These are phyloP conservation scores for Fusarium siculi DNA, from an alignment of 2,329 filamentous ascomycete genomes.

Conservation along the genomic window DNA sequence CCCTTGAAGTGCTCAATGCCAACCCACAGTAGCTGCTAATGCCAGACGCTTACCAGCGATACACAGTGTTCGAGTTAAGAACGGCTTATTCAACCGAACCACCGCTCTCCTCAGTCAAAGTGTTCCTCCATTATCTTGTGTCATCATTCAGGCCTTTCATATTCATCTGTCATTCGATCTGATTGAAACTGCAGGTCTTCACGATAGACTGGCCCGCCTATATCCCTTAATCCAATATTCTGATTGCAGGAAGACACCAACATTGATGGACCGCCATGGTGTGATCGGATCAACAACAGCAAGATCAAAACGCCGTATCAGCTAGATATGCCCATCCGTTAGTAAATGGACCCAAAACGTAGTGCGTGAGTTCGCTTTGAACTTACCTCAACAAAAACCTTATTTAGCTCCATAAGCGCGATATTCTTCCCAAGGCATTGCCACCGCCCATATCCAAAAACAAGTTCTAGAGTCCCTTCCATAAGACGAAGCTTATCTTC, in stretches of 20 bases:
- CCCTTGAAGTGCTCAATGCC: too few relatives aligned
- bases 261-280: neutral
- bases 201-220: too few relatives aligned
- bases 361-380: rapidly evolving
- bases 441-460: neutral
- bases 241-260: neutral
- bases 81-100: too few relatives aligned
- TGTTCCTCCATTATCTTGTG: too few relatives aligned
- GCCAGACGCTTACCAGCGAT: too few relatives aligned
- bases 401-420: neutral
- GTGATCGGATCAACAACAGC: neutral
- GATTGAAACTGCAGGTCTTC: too few relatives aligned
- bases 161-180: too few relatives aligned
- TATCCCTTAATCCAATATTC: neutral
- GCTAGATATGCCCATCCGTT: neutral
- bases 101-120: too few relatives aligned
- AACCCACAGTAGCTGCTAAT: too few relatives aligned
- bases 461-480: neutral
- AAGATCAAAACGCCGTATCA: neutral
- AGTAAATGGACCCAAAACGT: rapidly evolving
- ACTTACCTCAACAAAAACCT: neutral
- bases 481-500: neutral
- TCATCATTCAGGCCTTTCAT: too few relatives aligned
- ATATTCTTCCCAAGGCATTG: neutral
- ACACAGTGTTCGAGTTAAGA: too few relatives aligned